phyloP scores from a whole-genome alignment of 192 early-diverging fungal genomes.

The Spinellus fusiger region DNA sequence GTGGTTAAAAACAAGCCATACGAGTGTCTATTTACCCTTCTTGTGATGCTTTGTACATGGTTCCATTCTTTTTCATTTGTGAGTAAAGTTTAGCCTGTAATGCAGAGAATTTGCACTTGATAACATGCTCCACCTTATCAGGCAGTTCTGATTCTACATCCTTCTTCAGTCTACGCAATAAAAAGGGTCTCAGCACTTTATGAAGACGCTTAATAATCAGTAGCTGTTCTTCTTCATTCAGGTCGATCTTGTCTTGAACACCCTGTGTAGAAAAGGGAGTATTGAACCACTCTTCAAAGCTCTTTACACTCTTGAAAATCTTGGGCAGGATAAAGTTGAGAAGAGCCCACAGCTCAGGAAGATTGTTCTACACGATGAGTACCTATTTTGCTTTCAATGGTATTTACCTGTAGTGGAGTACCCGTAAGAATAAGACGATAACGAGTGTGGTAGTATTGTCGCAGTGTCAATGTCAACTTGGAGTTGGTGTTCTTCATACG shows the following conservation, averaged over 20 bases:
- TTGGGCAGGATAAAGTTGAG: conserved; percentile 95
- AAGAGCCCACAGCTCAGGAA: conserved; percentile 94
- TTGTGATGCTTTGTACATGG: conserved; percentile 61
- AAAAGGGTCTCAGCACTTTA: conserved; percentile 94
- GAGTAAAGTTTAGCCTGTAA: conserved; percentile 81
- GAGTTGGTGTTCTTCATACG: conserved; percentile 96
- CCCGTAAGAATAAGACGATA: conserved; percentile 96
- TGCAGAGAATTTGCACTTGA: conserved; percentile 88
- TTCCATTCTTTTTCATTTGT: conserved; percentile 78
- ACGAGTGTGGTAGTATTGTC: conserved; percentile 82
- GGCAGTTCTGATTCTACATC: conserved; percentile 98
- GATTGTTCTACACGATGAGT: conserved; percentile 67
- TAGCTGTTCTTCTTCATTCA: conserved; percentile 98
- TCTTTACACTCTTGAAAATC: conserved; percentile 94
- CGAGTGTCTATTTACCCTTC: conserved; percentile 48
- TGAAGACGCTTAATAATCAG: conserved; percentile 96
- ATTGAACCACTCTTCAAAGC: conserved; percentile 99
- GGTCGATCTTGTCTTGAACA: conserved; percentile 82
- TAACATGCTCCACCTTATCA: conserved; percentile 92
- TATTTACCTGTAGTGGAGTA: conserved; percentile 82
- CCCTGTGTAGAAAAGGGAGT: conserved; percentile 83
- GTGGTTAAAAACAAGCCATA: not conserved
- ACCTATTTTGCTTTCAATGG: not conserved
- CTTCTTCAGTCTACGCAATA: conserved; percentile 93
- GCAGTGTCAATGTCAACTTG: conserved; percentile 79